A percentile compares a stretch with the other conserved stretches of the same genome.
phyloP scores from a whole-genome alignment of 257 asterid species.

The Schizonepeta tenuifolia region DNA sequence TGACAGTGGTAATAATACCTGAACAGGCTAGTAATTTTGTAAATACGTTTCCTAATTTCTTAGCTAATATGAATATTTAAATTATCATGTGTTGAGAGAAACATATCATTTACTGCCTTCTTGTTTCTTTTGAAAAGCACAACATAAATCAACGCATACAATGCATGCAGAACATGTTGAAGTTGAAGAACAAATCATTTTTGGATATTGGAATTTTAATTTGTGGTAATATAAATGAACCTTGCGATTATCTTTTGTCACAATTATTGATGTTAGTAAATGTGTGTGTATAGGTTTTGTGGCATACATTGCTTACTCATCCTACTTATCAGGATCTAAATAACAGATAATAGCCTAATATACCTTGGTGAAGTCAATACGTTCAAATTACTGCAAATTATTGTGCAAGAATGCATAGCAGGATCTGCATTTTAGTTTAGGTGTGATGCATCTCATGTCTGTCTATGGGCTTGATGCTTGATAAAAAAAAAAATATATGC shows the following conservation, averaged over 20 bases:
- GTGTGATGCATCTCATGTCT: background rate
- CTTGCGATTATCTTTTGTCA: background rate
- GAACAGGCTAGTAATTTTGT: background rate
- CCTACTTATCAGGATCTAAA: background rate
- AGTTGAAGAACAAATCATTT: background rate
- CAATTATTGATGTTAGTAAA: background rate
- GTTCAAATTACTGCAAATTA: background rate
- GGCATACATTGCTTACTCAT: no score
- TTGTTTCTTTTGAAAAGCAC: background rate
- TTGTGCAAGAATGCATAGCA: background rate
- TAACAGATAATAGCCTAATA: background rate
- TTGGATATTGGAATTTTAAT: background rate
- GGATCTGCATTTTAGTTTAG: background rate
- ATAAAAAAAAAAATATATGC: background rate
- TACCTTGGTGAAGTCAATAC: background rate
- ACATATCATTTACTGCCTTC: background rate
- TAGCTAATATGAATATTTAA: background rate
- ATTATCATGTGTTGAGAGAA: background rate
- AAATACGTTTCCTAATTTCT: background rate
- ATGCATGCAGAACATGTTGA: background rate
- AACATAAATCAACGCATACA: background rate
- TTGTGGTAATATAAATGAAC: background rate
- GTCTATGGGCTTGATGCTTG: background rate
- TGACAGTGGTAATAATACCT: background rate
- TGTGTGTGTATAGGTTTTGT: background rate